Base-by-base conservation (phyloP, 805 yeast genomes). In the Saturnispora silvae region DNA sequence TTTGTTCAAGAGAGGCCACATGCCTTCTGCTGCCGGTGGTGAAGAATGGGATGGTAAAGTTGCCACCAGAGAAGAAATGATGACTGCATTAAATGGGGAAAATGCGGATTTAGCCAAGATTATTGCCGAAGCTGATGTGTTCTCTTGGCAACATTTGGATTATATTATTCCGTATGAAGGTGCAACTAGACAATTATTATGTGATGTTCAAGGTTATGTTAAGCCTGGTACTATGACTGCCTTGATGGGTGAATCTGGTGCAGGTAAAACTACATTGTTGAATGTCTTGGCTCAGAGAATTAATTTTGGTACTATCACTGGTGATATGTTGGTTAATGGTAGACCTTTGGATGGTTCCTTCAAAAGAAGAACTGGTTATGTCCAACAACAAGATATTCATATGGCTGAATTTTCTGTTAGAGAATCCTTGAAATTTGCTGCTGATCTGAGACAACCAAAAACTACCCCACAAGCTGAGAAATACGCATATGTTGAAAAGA, bases 111-210 rank as follows among this genome's bases (percentile, higher is more conserved):
- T 60, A 28, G 52, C 62, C 37, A 40, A 49, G 55, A 37, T 40
- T 37, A 64, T 67, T 22, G 61, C 61, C 4, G 71, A 56, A 77
- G 77, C 45, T 28, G 77, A 74, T 45, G 49, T 71, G 26, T 72
- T 72, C 54, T 64, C 72, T n/a, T 77, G 85, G 85, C 71, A 68
- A 47, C 63, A 76, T 44, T 70, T 77, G 20, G 64, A 68, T 48
- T 77, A 77, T 48, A 64, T 65, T 31, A 69, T 77, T 46, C 72
- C 75, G 9, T 62, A 64, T 48, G 65, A 64, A 33, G 68, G 68
- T 32, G 53, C 51, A 9, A 51, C 59, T 14, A 53, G 70, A 42
- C 56, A 56, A 38, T 55, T 70, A 44, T 58, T 74, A 47, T 60
- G 63, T 45, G 49, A 61, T 38, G 53, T 64, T 44, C 64, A 64